Conservation (phyloP, 495 filamentous ascomycete genomes). For the Aspergillus coremiiformis region DNA sequence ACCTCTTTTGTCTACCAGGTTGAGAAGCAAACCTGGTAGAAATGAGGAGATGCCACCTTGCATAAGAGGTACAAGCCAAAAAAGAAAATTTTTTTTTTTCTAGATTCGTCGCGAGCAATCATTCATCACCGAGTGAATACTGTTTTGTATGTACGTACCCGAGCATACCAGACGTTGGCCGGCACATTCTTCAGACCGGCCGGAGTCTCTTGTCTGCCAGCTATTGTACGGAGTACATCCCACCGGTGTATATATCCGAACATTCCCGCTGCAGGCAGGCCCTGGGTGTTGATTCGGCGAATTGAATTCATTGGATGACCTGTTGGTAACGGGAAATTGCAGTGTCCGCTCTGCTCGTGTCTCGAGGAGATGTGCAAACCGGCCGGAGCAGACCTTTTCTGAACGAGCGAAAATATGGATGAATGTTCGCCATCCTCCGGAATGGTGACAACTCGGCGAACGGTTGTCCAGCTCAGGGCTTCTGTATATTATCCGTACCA, state of each 20-base stretch:
- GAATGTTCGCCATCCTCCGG: background rate
- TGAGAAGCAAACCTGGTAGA: too few relatives aligned
- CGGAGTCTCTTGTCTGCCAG: background rate
- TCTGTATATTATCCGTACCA: background rate
- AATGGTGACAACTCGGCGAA: background rate
- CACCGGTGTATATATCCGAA: background rate
- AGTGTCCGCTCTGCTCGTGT: too few relatives aligned
- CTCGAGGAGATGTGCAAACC: background rate
- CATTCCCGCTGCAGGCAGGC: background rate
- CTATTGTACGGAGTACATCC: too few relatives aligned
- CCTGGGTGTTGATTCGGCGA: background rate
- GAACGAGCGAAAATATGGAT: background rate
- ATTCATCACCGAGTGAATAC: too few relatives aligned
- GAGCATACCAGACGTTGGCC: background rate
- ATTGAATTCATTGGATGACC: background rate
- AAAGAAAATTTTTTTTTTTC: too few relatives aligned
- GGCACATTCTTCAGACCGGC: background rate
- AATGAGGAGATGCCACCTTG: too few relatives aligned
- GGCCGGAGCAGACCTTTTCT: background rate
- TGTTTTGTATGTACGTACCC: too few relatives aligned
- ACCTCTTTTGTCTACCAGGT: too few relatives aligned
- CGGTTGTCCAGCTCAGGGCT: background rate
- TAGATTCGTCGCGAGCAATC: too few relatives aligned
- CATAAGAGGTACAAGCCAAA: too few relatives aligned
- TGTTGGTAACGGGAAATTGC: too few relatives aligned